Conservation (phyloP, 2,329 filamentous ascomycete species). For the Raffaelea arxii region DNA sequence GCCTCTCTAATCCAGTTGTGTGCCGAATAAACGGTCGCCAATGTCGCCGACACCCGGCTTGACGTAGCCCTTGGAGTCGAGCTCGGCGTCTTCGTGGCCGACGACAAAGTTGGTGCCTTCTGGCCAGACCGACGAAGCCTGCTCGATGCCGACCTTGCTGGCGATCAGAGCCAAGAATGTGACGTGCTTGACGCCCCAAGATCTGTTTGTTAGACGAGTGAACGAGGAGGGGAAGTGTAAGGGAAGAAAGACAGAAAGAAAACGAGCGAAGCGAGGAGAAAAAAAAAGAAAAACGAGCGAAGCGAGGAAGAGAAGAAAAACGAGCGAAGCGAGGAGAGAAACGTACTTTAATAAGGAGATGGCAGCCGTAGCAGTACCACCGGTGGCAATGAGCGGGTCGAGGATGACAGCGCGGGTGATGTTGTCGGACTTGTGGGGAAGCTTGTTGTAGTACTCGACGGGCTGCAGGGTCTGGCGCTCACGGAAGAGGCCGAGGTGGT, state of each 20-base stretch:
- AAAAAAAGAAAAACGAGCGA: neutral
- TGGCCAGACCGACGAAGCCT: constrained; percentile 66
- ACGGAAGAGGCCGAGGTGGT: constrained; percentile 91
- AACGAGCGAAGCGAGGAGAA: too few species aligned
- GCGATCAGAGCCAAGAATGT: constrained; percentile 67
- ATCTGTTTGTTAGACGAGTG: too few species aligned
- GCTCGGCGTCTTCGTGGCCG: constrained; percentile 62
- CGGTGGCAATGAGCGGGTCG: constrained; percentile 88
- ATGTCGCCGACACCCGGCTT: constrained; percentile 84
- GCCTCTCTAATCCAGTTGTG: constrained; percentile 1
- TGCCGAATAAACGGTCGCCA: constrained; percentile 67
- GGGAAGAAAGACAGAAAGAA: too few species aligned
- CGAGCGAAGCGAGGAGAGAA: neutral
- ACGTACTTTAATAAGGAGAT: constrained; percentile 59
- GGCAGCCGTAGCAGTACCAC: constrained; percentile 77
- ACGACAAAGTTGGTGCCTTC: constrained; percentile 71
- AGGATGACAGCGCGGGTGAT: constrained; percentile 60
- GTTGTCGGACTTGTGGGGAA: constrained; percentile 56
- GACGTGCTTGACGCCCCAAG: constrained; percentile 79
- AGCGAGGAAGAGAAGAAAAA: neutral
- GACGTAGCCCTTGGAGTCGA: constrained; percentile 78
- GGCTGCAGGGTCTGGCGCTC: constrained; percentile 77
- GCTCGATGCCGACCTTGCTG: constrained; percentile 56
- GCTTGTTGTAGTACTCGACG: constrained; percentile 96
- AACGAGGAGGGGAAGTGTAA: too few species aligned